phyloP scores from a whole-genome alignment of 2,329 filamentous ascomycete genomes.

The Aspergillus transmontanensis region DNA sequence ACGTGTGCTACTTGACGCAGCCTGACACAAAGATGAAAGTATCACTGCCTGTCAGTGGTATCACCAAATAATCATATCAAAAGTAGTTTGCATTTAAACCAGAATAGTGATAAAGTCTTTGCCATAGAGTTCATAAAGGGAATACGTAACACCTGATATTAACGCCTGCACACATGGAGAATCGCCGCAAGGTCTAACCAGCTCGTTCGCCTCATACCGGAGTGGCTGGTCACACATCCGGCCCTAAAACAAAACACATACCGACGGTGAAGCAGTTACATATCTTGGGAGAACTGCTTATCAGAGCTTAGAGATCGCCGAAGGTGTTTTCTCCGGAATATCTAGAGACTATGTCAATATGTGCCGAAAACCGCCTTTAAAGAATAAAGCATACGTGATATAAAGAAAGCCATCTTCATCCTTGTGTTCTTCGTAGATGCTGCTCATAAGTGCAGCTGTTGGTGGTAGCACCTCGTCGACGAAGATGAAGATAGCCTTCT shows the following conservation, averaged over 20 bases:
- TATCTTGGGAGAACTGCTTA: constrained; percentile 15
- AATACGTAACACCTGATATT: constrained; percentile 19
- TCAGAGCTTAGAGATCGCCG: constrained; percentile 52
- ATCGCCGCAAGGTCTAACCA: constrained; percentile 20
- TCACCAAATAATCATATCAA: background rate
- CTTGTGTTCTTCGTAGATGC: constrained; percentile 99
- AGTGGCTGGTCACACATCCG: constrained; percentile 11
- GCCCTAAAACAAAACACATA: constrained; percentile 8
- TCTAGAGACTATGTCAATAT: constrained; percentile 40
- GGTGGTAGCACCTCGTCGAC: constrained; percentile 97
- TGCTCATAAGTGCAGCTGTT: constrained; percentile 97
- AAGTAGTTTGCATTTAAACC: constrained; percentile 16
- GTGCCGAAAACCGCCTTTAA: background rate
- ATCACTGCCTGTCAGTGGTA: background rate
- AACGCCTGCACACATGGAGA: constrained; percentile 27
- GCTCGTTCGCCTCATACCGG: constrained; percentile 16
- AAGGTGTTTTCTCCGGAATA: constrained; percentile 99
- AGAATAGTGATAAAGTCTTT: constrained; percentile 18
- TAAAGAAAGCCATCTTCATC: constrained; percentile 87
- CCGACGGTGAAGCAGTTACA: constrained; percentile 17
- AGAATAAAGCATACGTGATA: constrained; percentile 71
- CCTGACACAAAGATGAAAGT: background rate
- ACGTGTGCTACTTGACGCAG: background rate
- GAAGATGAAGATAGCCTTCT: constrained; percentile 99
- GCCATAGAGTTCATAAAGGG: constrained; percentile 18